Conservation (phyloP, 495 filamentous ascomycete species). For the Aspergillus sclerotiicarbonarius region DNA sequence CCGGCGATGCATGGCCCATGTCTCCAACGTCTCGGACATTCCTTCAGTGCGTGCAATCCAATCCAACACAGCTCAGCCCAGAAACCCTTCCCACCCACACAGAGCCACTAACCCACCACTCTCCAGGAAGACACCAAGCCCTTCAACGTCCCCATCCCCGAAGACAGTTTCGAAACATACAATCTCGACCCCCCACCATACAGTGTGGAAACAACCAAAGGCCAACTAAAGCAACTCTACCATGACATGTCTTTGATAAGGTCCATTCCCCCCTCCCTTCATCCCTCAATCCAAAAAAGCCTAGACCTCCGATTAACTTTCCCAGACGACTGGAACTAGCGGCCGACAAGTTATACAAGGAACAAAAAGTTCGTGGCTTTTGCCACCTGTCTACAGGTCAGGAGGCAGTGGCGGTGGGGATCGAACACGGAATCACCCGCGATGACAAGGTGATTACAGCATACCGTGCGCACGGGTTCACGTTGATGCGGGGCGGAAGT, state of each 20-base stretch:
- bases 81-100: not conserved
- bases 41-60: conserved; percentile 5
- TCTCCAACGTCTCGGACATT: conserved; percentile 4
- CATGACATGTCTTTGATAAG: conserved; percentile 10
- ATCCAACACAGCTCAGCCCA: not conserved
- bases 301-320: conserved; percentile 1
- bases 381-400: conserved; percentile 49
- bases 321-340: conserved; percentile 22
- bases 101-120: not conserved
- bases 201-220: conserved; percentile 26
- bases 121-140: conserved; percentile 26
- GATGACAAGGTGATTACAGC: conserved; percentile 87
- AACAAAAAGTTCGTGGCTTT: conserved; percentile 35
- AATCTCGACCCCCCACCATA: conserved; percentile 27
- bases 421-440: conserved; percentile 84
- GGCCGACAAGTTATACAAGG: conserved; percentile 30
- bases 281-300: not conserved
- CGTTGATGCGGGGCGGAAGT: conserved; percentile 83
- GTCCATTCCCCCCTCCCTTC: not conserved
- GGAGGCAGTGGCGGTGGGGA: conserved; percentile 89
- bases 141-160: conserved; percentile 22
- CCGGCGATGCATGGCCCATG: conserved; percentile 9
- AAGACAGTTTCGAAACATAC: conserved; percentile 27
- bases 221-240: conserved; percentile 26
- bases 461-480: conserved; percentile 92